phyloP scores from a whole-genome alignment of 352 stramenopile species.

The Phytophthora brassicae region DNA sequence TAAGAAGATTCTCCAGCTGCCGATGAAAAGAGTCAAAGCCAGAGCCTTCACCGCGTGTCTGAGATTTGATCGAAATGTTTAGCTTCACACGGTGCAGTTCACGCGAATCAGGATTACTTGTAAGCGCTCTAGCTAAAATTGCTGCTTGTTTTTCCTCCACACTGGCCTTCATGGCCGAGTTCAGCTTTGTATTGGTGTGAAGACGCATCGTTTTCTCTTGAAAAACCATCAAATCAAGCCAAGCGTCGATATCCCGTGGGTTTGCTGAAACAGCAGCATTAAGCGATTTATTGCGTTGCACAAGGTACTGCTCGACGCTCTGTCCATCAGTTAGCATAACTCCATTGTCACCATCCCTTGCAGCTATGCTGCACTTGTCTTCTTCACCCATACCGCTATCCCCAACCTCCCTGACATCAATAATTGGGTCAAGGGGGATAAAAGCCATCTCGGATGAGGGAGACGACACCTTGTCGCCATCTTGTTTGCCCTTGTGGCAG shows the following conservation, averaged over 20 bases:
- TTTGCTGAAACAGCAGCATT: slow-evolving; percentile 43
- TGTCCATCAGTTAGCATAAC: slow-evolving; percentile 63
- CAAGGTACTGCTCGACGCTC: slow-evolving; percentile 65
- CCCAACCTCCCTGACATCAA: slow-evolving; percentile 26
- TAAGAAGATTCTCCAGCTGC: slow-evolving; percentile 58
- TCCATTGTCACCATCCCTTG: slow-evolving; percentile 21
- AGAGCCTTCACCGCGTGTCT: slow-evolving; percentile 9
- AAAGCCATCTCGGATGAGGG: slow-evolving; percentile 43
- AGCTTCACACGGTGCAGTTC: slow-evolving; percentile 52
- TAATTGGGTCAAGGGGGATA: slow-evolving; percentile 59
- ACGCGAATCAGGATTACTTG: slow-evolving; percentile 46
- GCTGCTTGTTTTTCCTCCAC: slow-evolving; percentile 67
- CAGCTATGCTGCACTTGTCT: not conserved
- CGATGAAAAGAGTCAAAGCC: slow-evolving; percentile 34
- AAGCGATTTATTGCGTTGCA: slow-evolving; percentile 52
- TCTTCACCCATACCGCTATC: not conserved
- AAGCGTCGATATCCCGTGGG: slow-evolving; percentile 45
- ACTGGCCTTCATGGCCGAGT: slow-evolving; percentile 24
- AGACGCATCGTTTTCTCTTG: slow-evolving; percentile 64
- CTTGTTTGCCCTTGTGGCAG: not conserved
- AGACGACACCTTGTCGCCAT: not conserved
- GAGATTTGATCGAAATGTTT: slow-evolving; percentile 43
- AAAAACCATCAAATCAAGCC: slow-evolving; percentile 77
- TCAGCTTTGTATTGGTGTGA: slow-evolving; percentile 26
- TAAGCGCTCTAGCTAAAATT: slow-evolving; percentile 58